Percentiles rank a stretch among this genome's conserved stretches.
Evolutionary conservation across 345 rosid genomes (phyloP).

Genomic region (Bretschneidera sinensis): DNA sequence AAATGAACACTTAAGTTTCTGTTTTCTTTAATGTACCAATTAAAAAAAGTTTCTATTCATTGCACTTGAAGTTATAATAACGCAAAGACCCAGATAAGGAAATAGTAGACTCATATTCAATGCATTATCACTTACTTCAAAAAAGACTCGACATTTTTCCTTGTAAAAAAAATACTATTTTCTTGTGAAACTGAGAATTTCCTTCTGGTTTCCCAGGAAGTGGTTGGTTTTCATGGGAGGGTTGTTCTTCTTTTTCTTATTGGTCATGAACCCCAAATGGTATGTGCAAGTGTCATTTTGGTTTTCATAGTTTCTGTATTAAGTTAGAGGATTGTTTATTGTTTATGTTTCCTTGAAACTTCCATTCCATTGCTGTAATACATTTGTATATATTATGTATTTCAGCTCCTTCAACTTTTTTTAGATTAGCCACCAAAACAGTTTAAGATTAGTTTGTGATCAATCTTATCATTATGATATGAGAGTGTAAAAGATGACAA

Average conservation of each 20-base stretch:
- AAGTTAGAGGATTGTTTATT: constrained; percentile 9
- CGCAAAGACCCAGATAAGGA: constrained; percentile 15
- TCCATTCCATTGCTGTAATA: constrained; percentile 8
- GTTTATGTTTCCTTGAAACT: neutral
- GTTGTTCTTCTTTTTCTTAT: constrained; percentile 4
- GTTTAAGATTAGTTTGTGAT: neutral
- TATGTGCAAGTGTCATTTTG: constrained; percentile 20
- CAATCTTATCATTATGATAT: constrained; percentile 12
- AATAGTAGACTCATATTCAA: constrained; percentile 8
- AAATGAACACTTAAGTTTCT: neutral
- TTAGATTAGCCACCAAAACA: neutral
- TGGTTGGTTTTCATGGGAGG: constrained; percentile 17
- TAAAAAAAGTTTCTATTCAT: constrained; percentile 19
- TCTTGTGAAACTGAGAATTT: constrained; percentile 16
- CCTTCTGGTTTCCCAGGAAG: constrained; percentile 15
- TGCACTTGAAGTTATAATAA: constrained; percentile 20
- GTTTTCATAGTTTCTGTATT: no score
- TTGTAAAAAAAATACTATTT: constrained; percentile 18
- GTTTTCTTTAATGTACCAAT: neutral
- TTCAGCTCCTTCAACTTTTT: constrained; percentile 3
- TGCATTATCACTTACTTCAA: constrained; percentile 16
- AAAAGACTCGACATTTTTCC: constrained; percentile 20
- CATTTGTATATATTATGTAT: constrained; percentile 12
- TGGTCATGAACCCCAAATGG: constrained; percentile 19
- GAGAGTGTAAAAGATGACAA: neutral